These are phyloP conservation scores for Cymbidium sinense DNA, from an alignment of 106 monocot species.

Conservation along the genomic window DNA sequence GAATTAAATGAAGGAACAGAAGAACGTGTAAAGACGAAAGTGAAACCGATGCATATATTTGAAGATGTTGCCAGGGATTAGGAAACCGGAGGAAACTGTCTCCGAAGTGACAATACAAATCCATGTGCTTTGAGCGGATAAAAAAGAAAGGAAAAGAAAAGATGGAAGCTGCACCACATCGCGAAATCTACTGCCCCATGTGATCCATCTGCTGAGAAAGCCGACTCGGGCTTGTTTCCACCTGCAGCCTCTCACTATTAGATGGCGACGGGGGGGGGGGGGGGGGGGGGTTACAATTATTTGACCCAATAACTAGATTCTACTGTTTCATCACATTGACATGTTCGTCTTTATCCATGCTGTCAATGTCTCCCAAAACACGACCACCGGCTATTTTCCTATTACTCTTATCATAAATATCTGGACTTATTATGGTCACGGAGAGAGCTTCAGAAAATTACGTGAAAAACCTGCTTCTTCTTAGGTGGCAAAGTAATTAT, in stretches of 20 bases:
- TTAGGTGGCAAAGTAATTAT: background rate
- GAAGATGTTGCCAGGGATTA: background rate
- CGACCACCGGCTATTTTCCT: background rate
- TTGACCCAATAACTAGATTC: constrained; percentile 1
- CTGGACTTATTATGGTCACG: background rate
- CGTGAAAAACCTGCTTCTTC: background rate
- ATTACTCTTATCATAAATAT: background rate
- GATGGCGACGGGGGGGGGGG: too few relatives aligned
- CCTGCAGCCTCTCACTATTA: background rate
- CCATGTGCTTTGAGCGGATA: background rate
- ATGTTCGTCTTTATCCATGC: background rate
- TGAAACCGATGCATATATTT: background rate
- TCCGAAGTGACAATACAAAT: background rate
- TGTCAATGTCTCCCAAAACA: background rate
- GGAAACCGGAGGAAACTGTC: constrained; percentile 4
- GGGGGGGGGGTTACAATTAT: background rate
- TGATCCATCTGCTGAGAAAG: background rate
- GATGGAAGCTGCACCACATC: background rate
- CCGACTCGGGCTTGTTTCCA: background rate
- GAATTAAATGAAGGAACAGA: too few relatives aligned
- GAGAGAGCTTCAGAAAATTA: background rate
- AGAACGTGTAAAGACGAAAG: too few relatives aligned
- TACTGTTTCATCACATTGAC: constrained; percentile 3
- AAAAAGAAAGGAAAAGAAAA: too few relatives aligned
- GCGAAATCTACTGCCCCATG: constrained; percentile 2